A percentile compares a stretch with the other conserved stretches of the same genome.
These are phyloP conservation scores for Beauveria medogensis DNA, from an alignment of 2,329 filamentous ascomycete species.

Conservation along the genomic window DNA sequence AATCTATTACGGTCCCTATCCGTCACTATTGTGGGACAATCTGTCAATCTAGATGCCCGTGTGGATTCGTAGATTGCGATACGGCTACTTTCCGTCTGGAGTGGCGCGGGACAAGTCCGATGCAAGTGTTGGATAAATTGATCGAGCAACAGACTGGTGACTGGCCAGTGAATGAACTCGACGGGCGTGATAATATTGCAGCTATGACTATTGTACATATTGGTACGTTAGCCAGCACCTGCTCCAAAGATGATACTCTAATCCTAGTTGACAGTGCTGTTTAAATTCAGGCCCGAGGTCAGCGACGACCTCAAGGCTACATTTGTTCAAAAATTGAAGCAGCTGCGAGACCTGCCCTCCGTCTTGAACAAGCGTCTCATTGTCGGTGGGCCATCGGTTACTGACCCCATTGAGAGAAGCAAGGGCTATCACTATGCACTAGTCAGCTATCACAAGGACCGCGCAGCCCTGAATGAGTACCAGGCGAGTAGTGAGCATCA, in stretches of 20 bases:
- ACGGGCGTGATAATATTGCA: neutral
- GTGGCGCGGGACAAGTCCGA: constrained; percentile 1
- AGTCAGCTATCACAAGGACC: constrained; percentile 41
- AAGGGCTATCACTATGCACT: constrained; percentile 45
- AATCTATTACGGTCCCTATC: no score
- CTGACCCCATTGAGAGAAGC: constrained; percentile 41
- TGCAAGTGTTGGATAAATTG: neutral
- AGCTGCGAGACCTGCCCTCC: constrained; percentile 38
- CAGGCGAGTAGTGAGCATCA: constrained; percentile 46
- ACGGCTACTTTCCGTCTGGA: neutral
- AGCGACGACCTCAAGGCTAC: constrained; percentile 31
- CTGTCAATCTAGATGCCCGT: neutral
- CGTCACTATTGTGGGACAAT: neutral
- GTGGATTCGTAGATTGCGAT: neutral
- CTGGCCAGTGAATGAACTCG: neutral
- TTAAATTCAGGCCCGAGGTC: constrained; percentile 39
- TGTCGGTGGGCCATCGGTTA: constrained; percentile 45
- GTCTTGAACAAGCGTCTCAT: constrained; percentile 40
- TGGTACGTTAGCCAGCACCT: constrained; percentile 17
- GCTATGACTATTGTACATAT: constrained; percentile 29
- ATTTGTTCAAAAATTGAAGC: constrained; percentile 39
- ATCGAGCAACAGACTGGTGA: no score
- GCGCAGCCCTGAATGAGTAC: constrained; percentile 38
- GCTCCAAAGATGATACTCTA: neutral
- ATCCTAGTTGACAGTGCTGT: constrained; percentile 31